phyloP scores from a whole-genome alignment of 1,284 basidiomycete species.

The Fomitopsis betulina region DNA sequence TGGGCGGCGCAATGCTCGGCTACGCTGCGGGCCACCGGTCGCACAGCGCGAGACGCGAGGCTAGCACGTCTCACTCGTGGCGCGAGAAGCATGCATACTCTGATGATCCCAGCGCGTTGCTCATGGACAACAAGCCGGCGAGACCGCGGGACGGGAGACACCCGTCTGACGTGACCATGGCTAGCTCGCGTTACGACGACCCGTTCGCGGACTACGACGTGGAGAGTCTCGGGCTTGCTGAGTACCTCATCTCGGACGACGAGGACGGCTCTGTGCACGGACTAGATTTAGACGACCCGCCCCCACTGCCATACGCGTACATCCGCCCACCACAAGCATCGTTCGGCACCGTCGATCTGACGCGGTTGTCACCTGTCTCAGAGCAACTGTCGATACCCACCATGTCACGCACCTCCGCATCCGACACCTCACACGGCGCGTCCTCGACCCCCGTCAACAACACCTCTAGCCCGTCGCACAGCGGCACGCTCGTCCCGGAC shows the following conservation, averaged over 20 bases:
- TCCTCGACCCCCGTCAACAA: not conserved
- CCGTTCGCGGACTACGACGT: slow-evolving; percentile 50
- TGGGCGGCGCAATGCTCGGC: slow-evolving; percentile 32
- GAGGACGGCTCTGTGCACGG: slow-evolving; percentile 12
- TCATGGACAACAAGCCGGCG: slow-evolving; percentile 25
- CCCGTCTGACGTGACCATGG: slow-evolving; percentile 31
- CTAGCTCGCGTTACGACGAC: slow-evolving; percentile 34
- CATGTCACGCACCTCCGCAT: slow-evolving; percentile 15
- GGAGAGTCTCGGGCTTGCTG: slow-evolving; percentile 27
- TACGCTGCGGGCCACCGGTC: slow-evolving; percentile 24
- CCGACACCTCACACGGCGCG: slow-evolving; percentile 16
- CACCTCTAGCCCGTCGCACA: slow-evolving; percentile 3
- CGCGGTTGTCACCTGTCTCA: slow-evolving; percentile 25
- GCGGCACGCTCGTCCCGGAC: slow-evolving; percentile 8
- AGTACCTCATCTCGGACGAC: slow-evolving; percentile 23
- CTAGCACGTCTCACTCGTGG: slow-evolving; percentile 33
- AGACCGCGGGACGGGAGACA: slow-evolving; percentile 34
- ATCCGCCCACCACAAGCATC: slow-evolving; percentile 20
- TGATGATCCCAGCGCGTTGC: slow-evolving; percentile 32
- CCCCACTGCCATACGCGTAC: slow-evolving; percentile 24
- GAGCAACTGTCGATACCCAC: slow-evolving; percentile 24
- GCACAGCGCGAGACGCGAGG: slow-evolving; percentile 29
- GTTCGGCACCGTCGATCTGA: slow-evolving; percentile 19
- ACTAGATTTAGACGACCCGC: slow-evolving; percentile 23
- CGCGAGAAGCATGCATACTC: slow-evolving; percentile 46